phyloP scores from a whole-genome alignment of 2,329 filamentous ascomycete species.

The Xylaria sp. region DNA sequence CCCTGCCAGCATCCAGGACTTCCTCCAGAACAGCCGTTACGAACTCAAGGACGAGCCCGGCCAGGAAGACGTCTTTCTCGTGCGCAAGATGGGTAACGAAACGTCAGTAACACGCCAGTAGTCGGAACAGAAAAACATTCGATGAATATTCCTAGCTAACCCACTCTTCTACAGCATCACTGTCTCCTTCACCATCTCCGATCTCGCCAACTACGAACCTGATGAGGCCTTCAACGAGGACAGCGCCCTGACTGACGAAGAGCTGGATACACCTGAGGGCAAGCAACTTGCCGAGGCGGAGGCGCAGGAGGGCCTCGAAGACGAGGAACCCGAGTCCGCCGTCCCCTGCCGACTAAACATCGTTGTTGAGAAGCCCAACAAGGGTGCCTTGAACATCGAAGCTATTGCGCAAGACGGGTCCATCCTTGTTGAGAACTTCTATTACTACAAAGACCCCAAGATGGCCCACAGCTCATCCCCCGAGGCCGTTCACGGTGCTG shows the following conservation, averaged over 20 bases:
- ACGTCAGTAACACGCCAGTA: constrained; percentile 67
- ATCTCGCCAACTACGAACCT: constrained; percentile 75
- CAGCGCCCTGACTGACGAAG: constrained; percentile 62
- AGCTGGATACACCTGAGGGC: constrained; percentile 56
- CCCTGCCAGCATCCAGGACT: constrained; percentile 84
- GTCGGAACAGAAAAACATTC: not conserved
- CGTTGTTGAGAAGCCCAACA: constrained; percentile 86
- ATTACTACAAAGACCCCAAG: constrained; percentile 82
- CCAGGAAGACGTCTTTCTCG: constrained; percentile 87
- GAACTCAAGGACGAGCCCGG: constrained; percentile 84
- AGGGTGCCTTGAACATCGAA: constrained; percentile 88
- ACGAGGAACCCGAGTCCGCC: constrained; percentile 57
- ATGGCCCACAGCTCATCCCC: constrained; percentile 80
- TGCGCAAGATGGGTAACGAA: constrained; percentile 86
- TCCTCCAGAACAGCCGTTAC: constrained; percentile 86
- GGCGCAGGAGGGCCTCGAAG: constrained; percentile 62
- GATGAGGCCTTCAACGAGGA: constrained; percentile 70
- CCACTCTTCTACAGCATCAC: constrained; percentile 68
- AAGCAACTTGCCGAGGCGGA: constrained; percentile 65
- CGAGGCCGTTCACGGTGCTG: constrained; percentile 80
- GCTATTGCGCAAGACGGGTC: constrained; percentile 86
- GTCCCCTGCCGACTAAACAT: constrained; percentile 88
- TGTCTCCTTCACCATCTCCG: constrained; percentile 85
- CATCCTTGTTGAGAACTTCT: constrained; percentile 90
- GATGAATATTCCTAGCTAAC: constrained; percentile 37